Conservation (phyloP, 148 eudicot species). For the Cornus florida region DNA sequence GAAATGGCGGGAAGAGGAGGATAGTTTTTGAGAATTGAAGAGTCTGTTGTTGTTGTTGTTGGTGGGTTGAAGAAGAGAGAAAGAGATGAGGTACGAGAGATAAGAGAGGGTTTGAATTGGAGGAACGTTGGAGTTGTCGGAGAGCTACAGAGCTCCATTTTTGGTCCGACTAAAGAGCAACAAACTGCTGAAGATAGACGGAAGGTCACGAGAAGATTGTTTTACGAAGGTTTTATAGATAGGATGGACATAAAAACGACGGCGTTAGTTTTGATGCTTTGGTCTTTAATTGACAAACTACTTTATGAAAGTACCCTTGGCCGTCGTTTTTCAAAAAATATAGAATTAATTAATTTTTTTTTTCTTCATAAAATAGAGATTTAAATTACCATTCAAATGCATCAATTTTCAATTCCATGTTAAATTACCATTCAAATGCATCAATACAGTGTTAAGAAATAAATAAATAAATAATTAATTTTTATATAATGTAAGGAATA, state of each 20-base stretch:
- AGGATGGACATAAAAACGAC: not conserved
- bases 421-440: no score
- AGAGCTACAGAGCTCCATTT: slow-evolving; percentile 50
- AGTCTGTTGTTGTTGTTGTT: slow-evolving; percentile 10
- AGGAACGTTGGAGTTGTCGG: slow-evolving; percentile 21
- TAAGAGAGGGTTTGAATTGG: slow-evolving; percentile 23
- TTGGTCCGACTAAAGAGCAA: slow-evolving; percentile 23
- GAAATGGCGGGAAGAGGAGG: slow-evolving; percentile 52
- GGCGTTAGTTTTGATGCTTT: not conserved
- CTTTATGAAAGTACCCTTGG: no score
- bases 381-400: no score
- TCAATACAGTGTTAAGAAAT: no score
- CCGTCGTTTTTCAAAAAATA: no score
- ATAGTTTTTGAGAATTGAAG: slow-evolving; percentile 21
- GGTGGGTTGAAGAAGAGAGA: slow-evolving; percentile 13
- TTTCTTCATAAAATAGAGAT: no score
- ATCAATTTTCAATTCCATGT: no score
- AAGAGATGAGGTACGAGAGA: slow-evolving; percentile 16
- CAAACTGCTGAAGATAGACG: not conserved
- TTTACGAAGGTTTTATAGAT: slow-evolving; percentile 18
- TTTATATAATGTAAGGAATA: no score
- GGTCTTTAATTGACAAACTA: no score
- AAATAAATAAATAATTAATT: no score
- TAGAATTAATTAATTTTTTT: no score
- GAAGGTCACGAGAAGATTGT: not conserved